Conservation (phyloP, 1,139 yeast species). For the Sporopachydermia cereana region DNA sequence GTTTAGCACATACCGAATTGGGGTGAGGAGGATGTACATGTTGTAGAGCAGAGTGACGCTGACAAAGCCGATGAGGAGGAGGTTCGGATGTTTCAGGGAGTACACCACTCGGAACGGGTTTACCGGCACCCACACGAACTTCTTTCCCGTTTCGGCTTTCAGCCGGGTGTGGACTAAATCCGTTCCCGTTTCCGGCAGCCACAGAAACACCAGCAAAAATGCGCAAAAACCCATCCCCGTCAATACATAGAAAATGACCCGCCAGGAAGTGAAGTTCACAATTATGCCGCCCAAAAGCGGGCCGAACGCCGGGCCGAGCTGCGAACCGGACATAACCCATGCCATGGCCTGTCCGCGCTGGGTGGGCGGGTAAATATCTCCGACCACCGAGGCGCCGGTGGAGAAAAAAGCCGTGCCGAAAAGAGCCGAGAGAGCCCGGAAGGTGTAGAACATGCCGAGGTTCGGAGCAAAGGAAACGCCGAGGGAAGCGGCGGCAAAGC, state of each 20-base stretch:
- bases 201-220: conserved; percentile 22
- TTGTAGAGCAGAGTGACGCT: conserved; percentile 31
- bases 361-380: conserved; percentile 35
- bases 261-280: conserved; percentile 39
- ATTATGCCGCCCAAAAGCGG: conserved; percentile 36
- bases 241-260: conserved; percentile 37
- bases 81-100: conserved; percentile 31
- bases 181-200: conserved; percentile 32
- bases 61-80: conserved; percentile 34
- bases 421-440: conserved; percentile 35
- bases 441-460: conserved; percentile 38
- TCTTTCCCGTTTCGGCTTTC: conserved; percentile 19
- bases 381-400: conserved; percentile 34
- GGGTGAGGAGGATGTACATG: conserved; percentile 42
- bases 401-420: conserved; percentile 42
- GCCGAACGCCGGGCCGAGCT: conserved; percentile 37
- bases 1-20: conserved; percentile 41
- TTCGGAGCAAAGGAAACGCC: conserved; percentile 36
- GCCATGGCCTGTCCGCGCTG: conserved; percentile 39
- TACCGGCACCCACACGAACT: conserved; percentile 29
- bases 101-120: conserved; percentile 33
- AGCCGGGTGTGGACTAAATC: conserved; percentile 15
- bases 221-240: conserved; percentile 29
- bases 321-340: conserved; percentile 32
- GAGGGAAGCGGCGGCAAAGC: conserved; percentile 26